Evolutionary conservation across 2,329 filamentous ascomycete species (phyloP), one percentile per base, ranked within the genome.

Genomic region (Fusarium marasasianum): DNA sequence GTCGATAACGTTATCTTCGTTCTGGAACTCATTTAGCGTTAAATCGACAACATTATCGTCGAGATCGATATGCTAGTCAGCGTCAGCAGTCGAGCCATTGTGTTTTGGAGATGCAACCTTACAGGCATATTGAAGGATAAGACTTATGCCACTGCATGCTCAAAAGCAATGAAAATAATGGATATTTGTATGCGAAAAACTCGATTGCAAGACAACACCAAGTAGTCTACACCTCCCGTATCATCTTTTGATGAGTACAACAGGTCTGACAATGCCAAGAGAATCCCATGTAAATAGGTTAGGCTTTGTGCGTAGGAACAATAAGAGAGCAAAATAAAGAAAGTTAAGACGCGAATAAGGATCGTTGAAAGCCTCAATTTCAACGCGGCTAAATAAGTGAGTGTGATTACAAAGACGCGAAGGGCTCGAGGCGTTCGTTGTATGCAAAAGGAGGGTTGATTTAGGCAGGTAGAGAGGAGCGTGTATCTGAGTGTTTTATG

Each of bases 111-210:
- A 24, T 12, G 40, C 26, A 10, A 24, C n/a, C 68, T 68, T 66
- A 76, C 76, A 48, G 57, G 66, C 65, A 75, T 75, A 31, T 48
- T 59, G 43, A 55, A 35, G 18, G n/a, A 26, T 45, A 33, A 59
- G 22, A 41, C 40, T 31, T 57, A 63, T 77, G 45, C 51, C 64
- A 68, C 43, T 58, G 51, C 44, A 24, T 44, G 29, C 31, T 37
- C 33, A 40, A 48, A 11, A 15, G 41, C 5, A 55, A 38, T 29
- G 13, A 35, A 48, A 56, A 38, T 37, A n/a, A 26, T 8, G 35
- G 22, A 45, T 26, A 33, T 22, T 43, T 40, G 57, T 22, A n/a
- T 41, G 38, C 38, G 33, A 40, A 47, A 48, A 57, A 51, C 37
- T 58, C 13, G 54, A 37, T 24, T 48, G n/a, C 11, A 56, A 56